Evolutionary conservation across 2,329 filamentous ascomycete genomes (phyloP).

Genomic region (Scytalidium lignicola): DNA sequence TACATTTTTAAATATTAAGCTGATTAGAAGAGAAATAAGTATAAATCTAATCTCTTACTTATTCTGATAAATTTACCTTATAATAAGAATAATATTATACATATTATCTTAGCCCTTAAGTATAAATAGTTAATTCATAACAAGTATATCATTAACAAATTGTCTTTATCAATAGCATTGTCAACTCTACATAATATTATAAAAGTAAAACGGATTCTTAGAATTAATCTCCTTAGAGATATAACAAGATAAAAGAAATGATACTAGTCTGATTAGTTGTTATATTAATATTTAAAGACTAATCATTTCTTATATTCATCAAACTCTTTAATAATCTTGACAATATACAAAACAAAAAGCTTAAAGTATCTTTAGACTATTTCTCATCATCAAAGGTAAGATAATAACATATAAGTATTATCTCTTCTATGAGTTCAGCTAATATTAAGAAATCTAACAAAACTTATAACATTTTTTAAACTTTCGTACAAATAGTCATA

Average conservation of each 20-base stretch:
- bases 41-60: too few relatives aligned
- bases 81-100: too few relatives aligned
- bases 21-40: too few relatives aligned
- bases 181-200: constrained; percentile 1
- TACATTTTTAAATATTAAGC: too few relatives aligned
- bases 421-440: constrained; percentile 11
- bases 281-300: constrained; percentile 1
- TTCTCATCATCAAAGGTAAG: constrained; percentile 6
- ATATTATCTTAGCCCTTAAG: too few relatives aligned
- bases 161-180: neutral
- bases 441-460: constrained; percentile 9
- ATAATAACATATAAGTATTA: constrained; percentile 9
- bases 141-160: too few relatives aligned
- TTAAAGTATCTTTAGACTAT: constrained; percentile 5
- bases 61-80: too few relatives aligned
- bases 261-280: constrained; percentile 5
- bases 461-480: constrained; percentile 2
- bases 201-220: constrained; percentile 4
- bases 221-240: constrained; percentile 7
- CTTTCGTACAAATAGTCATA: neutral
- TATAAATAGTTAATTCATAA: too few relatives aligned
- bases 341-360: constrained; percentile 6
- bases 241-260: constrained; percentile 4
- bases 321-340: constrained; percentile 4
- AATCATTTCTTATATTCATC: constrained; percentile 2